A percentile compares a stretch with the other conserved stretches of the same genome.
These are phyloP conservation scores for Botrytis aclada DNA, from an alignment of 2,329 filamentous ascomycete species.

Conservation along the genomic window DNA sequence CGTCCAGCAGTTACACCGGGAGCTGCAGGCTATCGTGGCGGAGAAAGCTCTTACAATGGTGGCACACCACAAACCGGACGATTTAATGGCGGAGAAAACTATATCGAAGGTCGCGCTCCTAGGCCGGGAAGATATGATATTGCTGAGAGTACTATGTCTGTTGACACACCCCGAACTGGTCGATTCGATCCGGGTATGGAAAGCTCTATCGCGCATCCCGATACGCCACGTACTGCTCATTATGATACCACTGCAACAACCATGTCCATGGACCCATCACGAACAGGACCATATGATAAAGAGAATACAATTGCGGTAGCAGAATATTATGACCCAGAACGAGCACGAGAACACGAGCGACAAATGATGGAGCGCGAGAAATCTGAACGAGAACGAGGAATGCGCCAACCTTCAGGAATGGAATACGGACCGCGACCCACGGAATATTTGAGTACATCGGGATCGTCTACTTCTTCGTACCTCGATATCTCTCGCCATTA, in stretches of 20 bases:
- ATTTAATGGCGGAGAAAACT: conserved; percentile 9
- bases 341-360: conserved; percentile 18
- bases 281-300: conserved; percentile 24
- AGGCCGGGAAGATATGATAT: conserved; percentile 6
- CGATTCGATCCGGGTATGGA: conserved; percentile 16
- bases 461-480: conserved; percentile 32
- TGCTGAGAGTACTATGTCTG: conserved; percentile 13
- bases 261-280: conserved; percentile 9
- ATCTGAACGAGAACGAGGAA: conserved; percentile 12
- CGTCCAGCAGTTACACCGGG: conserved; percentile 7
- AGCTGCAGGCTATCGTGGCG: conserved; percentile 7
- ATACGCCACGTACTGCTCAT: conserved; percentile 25
- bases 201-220: conserved; percentile 13
- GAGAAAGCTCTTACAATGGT: conserved; percentile 5
- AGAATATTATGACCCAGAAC: conserved; percentile 27
- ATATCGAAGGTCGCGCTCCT: conserved; percentile 8
- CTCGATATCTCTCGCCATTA: conserved; percentile 64
- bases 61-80: background rate
- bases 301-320: conserved; percentile 13
- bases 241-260: conserved; percentile 33
- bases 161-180: conserved; percentile 11
- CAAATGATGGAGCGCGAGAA: conserved; percentile 16
- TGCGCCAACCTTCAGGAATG: conserved; percentile 13
- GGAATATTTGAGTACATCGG: conserved; percentile 24
- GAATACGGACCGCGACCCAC: conserved; percentile 26